Evolutionary conservation across 768 basidiomycete genomes (phyloP), one percentile per base, ranked within the genome.

Genomic region (Collybia mongolica): DNA sequence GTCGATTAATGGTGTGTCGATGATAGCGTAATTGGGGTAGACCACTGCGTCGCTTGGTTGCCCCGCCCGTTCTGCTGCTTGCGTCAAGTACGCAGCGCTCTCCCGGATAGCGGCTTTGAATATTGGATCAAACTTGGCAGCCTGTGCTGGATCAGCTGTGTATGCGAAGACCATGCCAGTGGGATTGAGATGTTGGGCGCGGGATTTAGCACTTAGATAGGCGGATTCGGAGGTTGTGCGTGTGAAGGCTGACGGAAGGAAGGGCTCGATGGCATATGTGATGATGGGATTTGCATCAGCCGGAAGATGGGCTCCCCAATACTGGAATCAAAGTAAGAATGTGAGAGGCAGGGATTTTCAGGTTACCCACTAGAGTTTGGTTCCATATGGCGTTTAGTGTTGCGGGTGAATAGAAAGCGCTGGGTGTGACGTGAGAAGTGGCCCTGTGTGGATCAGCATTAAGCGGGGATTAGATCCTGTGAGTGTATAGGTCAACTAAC

Each of bases 11-110:
- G 82, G 73, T 3, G 82, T 84, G 46, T 74, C 74, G 35, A 55
- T 65, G 5, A 79, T 65, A 4, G 84, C 84, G 54, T 86, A 85
- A 61, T 89, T 88, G 22, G 72, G 70, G 59, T 88, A 87, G 44
- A 75, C 57, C 2, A 71, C 73, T n/a, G 65, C 58, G 6, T 40
- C 22, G 39, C 67, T 59, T 6, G 52, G 48, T 59, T 79, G 74
- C 9, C 77, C 77, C 44, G 75, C 64, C 17, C 58, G 58, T 4
- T 70, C 53, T 2, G 72, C 74, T 12, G 73, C 67, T 23, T 65
- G 54, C n/a, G 58, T 65, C 39, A 86, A 68, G 7, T 66, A 66
- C 1, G 58, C 67, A 1, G 72, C 67, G 48, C 73, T 77, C 26
- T 68, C 50, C 15, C 62, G 60, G n/a, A 71, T 63, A 6, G 78